phyloP scores from a whole-genome alignment of 176 grass and related monocot species.

The Aegilops sharonensis region DNA sequence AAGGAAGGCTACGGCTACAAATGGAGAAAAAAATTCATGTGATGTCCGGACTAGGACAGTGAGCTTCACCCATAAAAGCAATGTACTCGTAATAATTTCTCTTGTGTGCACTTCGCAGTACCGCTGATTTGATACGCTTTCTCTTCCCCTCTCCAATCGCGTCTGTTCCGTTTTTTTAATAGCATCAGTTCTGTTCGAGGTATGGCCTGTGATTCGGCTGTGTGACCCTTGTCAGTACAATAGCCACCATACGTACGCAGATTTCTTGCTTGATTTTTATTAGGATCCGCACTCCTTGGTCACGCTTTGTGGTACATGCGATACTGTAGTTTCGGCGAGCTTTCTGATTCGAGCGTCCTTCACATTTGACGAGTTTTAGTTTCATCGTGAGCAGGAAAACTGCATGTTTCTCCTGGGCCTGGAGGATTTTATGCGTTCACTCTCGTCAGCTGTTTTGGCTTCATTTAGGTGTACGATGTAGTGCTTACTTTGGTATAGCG shows the following conservation, averaged over 20 bases:
- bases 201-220: conserved; percentile 17
- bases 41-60: conserved; percentile 1
- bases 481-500: neutral
- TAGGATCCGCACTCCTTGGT: neutral
- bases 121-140: neutral
- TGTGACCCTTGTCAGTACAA: conserved; percentile 18
- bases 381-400: neutral
- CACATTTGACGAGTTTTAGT: neutral
- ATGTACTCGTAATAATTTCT: neutral
- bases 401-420: neutral
- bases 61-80: neutral
- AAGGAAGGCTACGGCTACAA: neutral
- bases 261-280: neutral
- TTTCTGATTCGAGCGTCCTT: neutral
- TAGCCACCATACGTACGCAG: neutral
- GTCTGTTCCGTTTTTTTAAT: too few relatives aligned
- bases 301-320: conserved; percentile 34
- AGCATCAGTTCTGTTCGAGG: neutral
- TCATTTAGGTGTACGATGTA: neutral
- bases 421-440: neutral
- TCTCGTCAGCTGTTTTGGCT: neutral
- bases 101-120: neutral
- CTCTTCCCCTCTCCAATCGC: conserved; percentile 2
- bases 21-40: conserved; percentile 9
- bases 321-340: conserved; percentile 22